Conservation (phyloP, 768 basidiomycete species). For the Glaciozyma martinii region DNA sequence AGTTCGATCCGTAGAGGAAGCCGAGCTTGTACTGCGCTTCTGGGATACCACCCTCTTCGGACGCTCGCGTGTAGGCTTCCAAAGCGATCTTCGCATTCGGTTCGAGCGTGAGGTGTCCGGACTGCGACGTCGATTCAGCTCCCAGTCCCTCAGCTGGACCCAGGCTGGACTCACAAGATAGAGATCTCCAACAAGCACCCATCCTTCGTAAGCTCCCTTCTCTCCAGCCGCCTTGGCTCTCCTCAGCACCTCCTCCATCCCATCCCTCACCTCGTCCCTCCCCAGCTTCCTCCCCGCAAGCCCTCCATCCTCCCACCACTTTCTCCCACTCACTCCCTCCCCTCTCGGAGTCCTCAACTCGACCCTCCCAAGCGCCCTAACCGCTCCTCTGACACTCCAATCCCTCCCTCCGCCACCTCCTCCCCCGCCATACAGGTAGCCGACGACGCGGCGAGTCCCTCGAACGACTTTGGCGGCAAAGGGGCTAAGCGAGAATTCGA, state of each 20-base stretch:
- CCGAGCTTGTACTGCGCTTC: slow-evolving; percentile 76
- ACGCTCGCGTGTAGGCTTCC: slow-evolving; percentile 56
- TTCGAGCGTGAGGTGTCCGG: slow-evolving; percentile 44
- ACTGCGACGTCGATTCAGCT: slow-evolving; percentile 26
- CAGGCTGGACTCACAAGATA: slow-evolving; percentile 45
- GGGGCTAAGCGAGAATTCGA: slow-evolving; percentile 2
- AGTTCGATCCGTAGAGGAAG: slow-evolving; percentile 85
- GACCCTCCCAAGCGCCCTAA: slow-evolving; percentile 4
- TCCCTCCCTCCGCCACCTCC: neutral
- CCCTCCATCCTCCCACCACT: slow-evolving; percentile 11
- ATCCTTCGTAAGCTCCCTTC: slow-evolving; percentile 58
- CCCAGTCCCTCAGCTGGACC: too few relatives aligned
- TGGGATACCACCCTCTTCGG: slow-evolving; percentile 64
- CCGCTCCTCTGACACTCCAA: slow-evolving; percentile 11
- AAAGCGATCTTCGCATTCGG: slow-evolving; percentile 57
- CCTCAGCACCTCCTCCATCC: slow-evolving; percentile 17
- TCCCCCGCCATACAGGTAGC: neutral
- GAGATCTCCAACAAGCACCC: slow-evolving; percentile 40
- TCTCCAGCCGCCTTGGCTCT: neutral
- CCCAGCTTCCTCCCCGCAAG: neutral
- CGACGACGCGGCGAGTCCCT: neutral
- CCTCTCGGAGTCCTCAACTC: neutral
- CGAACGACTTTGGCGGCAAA: neutral
- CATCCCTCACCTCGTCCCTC: slow-evolving; percentile 14
- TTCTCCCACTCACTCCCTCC: neutral